phyloP scores from a whole-genome alignment of 2,329 filamentous ascomycete genomes.

The Penicillium sp. region DNA sequence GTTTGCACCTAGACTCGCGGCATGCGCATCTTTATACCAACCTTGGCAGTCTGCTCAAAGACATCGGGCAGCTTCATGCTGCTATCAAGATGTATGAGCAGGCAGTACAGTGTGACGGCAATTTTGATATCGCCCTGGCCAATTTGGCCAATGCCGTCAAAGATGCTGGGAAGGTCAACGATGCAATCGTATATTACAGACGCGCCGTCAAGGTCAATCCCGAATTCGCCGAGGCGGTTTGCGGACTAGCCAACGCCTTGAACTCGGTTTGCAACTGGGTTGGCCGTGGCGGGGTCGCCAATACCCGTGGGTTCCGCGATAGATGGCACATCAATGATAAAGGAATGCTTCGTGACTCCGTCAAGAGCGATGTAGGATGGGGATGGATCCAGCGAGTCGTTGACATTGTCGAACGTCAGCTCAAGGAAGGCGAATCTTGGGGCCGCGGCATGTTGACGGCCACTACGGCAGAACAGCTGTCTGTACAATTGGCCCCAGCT shows the following conservation, averaged over 20 bases:
- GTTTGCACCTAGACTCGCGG: conserved; percentile 77
- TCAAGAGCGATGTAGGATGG: conserved; percentile 60
- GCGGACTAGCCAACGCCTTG: conserved; percentile 87
- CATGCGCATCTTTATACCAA: conserved; percentile 98
- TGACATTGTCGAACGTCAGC: conserved; percentile 84
- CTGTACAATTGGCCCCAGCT: conserved; percentile 48
- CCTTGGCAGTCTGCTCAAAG: conserved; percentile 89
- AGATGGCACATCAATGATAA: conserved; percentile 89
- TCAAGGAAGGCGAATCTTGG: conserved; percentile 84
- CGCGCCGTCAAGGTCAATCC: conserved; percentile 89
- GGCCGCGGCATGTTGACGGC: conserved; percentile 70
- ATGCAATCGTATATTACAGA: conserved; percentile 90
- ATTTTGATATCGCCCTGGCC: conserved; percentile 93
- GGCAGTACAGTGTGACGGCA: conserved; percentile 87
- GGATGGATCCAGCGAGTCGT: conserved; percentile 91
- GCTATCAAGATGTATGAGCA: conserved; percentile 98
- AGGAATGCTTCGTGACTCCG: conserved; percentile 78
- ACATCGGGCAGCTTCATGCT: conserved; percentile 87
- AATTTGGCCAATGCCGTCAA: conserved; percentile 98
- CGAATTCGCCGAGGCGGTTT: conserved; percentile 95
- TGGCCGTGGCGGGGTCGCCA: conserved; percentile 80
- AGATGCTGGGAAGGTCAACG: conserved; percentile 86
- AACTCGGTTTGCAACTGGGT: conserved; percentile 97
- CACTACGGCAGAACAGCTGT: conserved; percentile 54
- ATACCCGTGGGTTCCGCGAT: conserved; percentile 73